Evolutionary conservation across 257 asterid genomes (phyloP).

Genomic region (Solanum clarkiae): DNA sequence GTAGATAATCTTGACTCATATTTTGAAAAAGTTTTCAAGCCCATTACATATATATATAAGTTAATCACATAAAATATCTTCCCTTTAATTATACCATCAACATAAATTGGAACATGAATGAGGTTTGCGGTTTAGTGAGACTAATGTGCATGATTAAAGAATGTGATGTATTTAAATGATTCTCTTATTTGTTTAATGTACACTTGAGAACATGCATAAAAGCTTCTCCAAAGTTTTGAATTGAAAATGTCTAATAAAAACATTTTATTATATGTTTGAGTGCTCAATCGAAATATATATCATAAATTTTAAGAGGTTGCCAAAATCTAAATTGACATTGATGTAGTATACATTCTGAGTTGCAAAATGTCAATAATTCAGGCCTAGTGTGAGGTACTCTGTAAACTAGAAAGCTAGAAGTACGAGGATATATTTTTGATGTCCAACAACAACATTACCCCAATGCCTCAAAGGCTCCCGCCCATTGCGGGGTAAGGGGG

Average conservation of each 20-base stretch:
- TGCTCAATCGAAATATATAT: not conserved
- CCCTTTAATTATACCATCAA: too few relatives aligned
- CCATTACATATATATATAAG: too few relatives aligned
- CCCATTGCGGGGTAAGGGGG: too few relatives aligned
- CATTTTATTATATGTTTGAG: not conserved
- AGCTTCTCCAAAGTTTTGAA: not conserved
- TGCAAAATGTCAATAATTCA: not conserved
- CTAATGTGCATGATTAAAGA: too few relatives aligned
- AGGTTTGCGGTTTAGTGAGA: too few relatives aligned
- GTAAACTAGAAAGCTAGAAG: not conserved
- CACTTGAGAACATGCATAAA: not conserved
- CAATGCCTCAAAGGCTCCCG: too few relatives aligned
- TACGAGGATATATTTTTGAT: not conserved
- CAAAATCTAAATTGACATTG: not conserved
- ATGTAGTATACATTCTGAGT: not conserved
- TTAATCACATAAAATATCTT: too few relatives aligned
- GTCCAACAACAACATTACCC: too few relatives aligned
- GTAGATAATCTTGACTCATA: too few relatives aligned
- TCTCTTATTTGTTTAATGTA: not conserved
- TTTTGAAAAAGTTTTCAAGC: too few relatives aligned
- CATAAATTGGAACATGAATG: not conserved
- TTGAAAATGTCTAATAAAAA: not conserved
- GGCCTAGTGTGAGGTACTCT: not conserved
- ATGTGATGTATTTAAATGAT: not conserved
- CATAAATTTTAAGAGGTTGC: not conserved